These are phyloP conservation scores for Tulasnella calospora DNA, from an alignment of 768 basidiomycete species.

Conservation along the genomic window DNA sequence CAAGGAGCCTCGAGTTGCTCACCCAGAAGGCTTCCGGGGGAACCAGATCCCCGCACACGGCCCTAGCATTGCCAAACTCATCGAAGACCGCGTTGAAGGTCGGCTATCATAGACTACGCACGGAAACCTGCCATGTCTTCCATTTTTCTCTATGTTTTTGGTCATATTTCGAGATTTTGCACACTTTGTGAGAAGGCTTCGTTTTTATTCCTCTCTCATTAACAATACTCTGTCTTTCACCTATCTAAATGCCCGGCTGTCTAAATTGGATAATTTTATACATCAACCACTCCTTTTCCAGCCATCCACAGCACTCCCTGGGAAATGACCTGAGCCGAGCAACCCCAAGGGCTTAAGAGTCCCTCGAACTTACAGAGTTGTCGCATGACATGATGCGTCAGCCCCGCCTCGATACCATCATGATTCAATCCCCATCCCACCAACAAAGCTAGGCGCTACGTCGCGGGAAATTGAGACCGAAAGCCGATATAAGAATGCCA, in stretches of 20 bases:
- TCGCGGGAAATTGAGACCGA: too few species aligned
- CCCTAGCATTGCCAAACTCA: conserved; percentile 56
- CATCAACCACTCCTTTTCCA: too few species aligned
- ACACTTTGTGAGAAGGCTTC: not conserved
- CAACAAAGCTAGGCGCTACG: too few species aligned
- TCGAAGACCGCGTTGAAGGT: conserved; percentile 61
- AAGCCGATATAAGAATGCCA: too few species aligned
- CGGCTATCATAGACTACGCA: conserved; percentile 10
- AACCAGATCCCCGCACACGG: conserved; percentile 68
- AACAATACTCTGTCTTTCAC: not conserved
- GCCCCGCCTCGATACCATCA: too few species aligned
- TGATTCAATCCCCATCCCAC: too few species aligned
- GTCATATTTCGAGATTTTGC: not conserved
- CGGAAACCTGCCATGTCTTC: not conserved
- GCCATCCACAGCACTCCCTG: too few species aligned
- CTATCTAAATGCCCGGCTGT: not conserved
- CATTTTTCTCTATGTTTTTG: not conserved
- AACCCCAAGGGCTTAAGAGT: too few species aligned
- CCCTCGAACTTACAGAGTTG: too few species aligned
- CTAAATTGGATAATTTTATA: too few species aligned
- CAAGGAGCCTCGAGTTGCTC: conserved; percentile 52
- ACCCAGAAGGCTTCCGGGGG: conserved; percentile 82
- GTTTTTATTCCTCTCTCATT: not conserved
- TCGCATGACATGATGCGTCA: too few species aligned
- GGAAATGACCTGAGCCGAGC: too few species aligned